A percentile compares a stretch with the other conserved stretches of the same genome.
phyloP scores from a whole-genome alignment of 768 basidiomycete species.

The Termitomyces sp. region DNA sequence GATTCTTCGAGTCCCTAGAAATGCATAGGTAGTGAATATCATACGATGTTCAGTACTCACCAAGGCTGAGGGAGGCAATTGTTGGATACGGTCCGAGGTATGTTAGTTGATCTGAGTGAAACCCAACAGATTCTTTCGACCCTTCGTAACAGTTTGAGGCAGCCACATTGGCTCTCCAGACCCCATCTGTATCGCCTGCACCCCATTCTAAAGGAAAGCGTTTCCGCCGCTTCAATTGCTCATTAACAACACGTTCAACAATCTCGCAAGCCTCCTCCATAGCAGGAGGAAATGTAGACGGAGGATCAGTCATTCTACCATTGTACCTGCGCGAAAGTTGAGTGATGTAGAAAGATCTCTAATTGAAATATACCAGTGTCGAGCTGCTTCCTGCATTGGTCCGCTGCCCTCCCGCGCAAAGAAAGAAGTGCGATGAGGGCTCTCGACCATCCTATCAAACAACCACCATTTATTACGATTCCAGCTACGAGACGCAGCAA shows the following conservation, averaged over 20 bases:
- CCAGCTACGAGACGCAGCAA: conserved; percentile 58
- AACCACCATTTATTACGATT: conserved; percentile 80
- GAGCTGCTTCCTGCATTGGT: conserved; percentile 67
- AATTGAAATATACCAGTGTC: conserved; percentile 51
- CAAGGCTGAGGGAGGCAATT: conserved; percentile 80
- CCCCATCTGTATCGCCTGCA: conserved; percentile 20
- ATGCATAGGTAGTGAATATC: background rate
- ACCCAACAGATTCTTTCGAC: conserved; percentile 76
- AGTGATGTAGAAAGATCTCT: background rate
- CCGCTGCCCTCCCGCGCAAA: conserved; percentile 53
- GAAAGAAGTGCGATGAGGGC: conserved; percentile 79
- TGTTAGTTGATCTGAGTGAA: conserved; percentile 77
- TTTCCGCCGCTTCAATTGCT: conserved; percentile 56
- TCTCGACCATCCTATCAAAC: conserved; percentile 76
- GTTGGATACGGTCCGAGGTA: conserved; percentile 82
- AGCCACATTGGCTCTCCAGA: conserved; percentile 81
- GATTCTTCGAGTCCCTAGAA: conserved; percentile 59
- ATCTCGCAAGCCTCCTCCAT: conserved; percentile 80
- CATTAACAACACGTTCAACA: conserved; percentile 66
- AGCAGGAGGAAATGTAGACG: conserved; percentile 49
- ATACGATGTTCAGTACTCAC: conserved; percentile 27
- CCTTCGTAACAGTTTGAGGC: conserved; percentile 84
- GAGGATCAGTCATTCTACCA: conserved; percentile 55
- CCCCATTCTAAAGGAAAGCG: conserved; percentile 69
- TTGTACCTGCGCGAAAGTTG: conserved; percentile 58